Conservation (phyloP, 2,329 filamentous ascomycete genomes). For the Nothomitra cinnamomea region DNA sequence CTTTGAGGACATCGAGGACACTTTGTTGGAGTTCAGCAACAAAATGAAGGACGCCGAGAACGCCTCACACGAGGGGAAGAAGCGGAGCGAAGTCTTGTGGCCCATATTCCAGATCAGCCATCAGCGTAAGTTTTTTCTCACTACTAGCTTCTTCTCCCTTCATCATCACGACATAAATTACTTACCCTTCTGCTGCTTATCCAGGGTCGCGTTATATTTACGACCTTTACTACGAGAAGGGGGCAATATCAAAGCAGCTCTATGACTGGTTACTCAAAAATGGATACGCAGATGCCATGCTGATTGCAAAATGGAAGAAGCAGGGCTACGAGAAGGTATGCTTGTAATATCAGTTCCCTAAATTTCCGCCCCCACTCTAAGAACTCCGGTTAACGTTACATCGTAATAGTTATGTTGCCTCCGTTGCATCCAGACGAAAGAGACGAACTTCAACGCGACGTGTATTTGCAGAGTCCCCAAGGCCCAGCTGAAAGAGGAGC, state of each 20-base stretch:
- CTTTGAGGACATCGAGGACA: slow-evolving; percentile 77
- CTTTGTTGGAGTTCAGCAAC: slow-evolving; percentile 69
- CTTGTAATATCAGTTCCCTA: slow-evolving; percentile 6
- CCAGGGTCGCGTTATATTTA: slow-evolving; percentile 75
- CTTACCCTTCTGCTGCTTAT: slow-evolving; percentile 5
- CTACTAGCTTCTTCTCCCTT: background rate
- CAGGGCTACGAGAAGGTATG: slow-evolving; percentile 90
- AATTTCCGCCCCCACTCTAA: background rate
- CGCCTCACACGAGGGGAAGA: slow-evolving; percentile 57
- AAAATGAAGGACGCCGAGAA: slow-evolving; percentile 95
- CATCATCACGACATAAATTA: background rate
- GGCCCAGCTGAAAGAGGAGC: slow-evolving; percentile 74
- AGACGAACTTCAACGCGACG: slow-evolving; percentile 96
- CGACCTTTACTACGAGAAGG: slow-evolving; percentile 94
- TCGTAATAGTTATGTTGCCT: slow-evolving; percentile 64
- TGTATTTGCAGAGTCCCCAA: slow-evolving; percentile 93
- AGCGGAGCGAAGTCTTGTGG: slow-evolving; percentile 89
- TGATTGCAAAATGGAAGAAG: slow-evolving; percentile 99
- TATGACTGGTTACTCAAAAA: slow-evolving; percentile 98
- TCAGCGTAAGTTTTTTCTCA: slow-evolving; percentile 44
- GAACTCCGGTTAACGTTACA: background rate
- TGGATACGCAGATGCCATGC: slow-evolving; percentile 79
- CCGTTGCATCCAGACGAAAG: slow-evolving; percentile 96
- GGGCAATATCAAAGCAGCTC: slow-evolving; percentile 78
- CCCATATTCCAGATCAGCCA: slow-evolving; percentile 96